These are phyloP conservation scores for Talaromyces atroroseus DNA, from an alignment of 2,329 filamentous ascomycete species.

Conservation along the genomic window DNA sequence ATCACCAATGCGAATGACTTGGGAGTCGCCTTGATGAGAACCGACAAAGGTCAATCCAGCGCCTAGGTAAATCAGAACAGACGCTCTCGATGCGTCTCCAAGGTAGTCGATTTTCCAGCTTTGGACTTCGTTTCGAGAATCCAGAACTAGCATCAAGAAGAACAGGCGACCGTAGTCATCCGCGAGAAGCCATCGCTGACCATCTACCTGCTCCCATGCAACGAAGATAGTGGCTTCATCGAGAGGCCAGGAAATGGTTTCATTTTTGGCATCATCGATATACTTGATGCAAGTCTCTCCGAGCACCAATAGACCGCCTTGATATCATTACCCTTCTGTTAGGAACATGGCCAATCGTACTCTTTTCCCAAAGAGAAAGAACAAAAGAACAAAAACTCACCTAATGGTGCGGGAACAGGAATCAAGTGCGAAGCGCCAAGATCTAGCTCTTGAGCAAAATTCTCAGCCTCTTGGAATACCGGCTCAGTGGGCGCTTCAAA, in stretches of 20 bases:
- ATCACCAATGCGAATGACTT: slow-evolving; percentile 63
- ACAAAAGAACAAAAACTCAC: slow-evolving; percentile 22
- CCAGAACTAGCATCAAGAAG: slow-evolving; percentile 71
- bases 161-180: slow-evolving; percentile 87
- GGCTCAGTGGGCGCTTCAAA: slow-evolving; percentile 47
- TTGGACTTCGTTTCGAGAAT: slow-evolving; percentile 60
- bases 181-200: slow-evolving; percentile 75
- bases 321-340: slow-evolving; percentile 5
- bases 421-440: slow-evolving; percentile 58
- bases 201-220: slow-evolving; percentile 83
- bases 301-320: slow-evolving; percentile 67
- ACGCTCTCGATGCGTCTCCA: slow-evolving; percentile 67
- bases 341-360: slow-evolving; percentile 43
- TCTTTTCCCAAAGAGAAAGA: no score
- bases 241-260: slow-evolving; percentile 59
- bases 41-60: slow-evolving; percentile 71
- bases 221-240: slow-evolving; percentile 78
- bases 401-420: slow-evolving; percentile 54
- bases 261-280: slow-evolving; percentile 69
- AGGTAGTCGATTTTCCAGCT: slow-evolving; percentile 66
- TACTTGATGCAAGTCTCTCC: slow-evolving; percentile 81
- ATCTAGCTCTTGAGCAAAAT: slow-evolving; percentile 51
- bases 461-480: slow-evolving; percentile 49
- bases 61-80: slow-evolving; percentile 68
- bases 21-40: slow-evolving; percentile 88